Evolutionary conservation across 192 early-diverging fungal species (phyloP), one percentile per base, ranked within the genome.

Genomic region (Entomortierella parvispora): DNA sequence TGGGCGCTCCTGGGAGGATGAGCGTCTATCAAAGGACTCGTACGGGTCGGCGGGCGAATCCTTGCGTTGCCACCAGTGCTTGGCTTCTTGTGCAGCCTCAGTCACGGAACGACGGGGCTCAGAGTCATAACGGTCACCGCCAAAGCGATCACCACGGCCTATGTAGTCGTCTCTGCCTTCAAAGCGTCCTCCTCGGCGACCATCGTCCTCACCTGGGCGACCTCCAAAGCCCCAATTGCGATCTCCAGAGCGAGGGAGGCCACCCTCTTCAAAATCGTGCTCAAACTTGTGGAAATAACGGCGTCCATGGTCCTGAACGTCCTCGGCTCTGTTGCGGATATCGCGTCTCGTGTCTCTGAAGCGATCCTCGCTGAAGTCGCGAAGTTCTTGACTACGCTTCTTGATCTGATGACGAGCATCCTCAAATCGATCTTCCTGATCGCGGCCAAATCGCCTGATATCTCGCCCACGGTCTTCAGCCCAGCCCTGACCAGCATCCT

Each of bases 51-150:
- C 52, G 3, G 66, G 37, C 37, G 37, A 40, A 32, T 31, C 52
- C 55, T 64, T 77, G 31, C 49, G 49, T 8, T 60, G 58, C 74
- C 66, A 68, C 74, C 74, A 68, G 55, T 59, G 29, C 37, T 65
- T 60, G 25, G 65, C 61, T 47, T 77, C 74, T 34, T 49, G 57
- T 17, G 65, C 74, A 17, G 60, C 61, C 55, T 77, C 74, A 10
- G 60, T 62, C 61, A 77, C 66, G 40, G 74, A 77, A 11, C 65
- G 74, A 54, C 56, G 74, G n/a, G 54, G 71, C 22, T 26, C 26
- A 12, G 25, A 42, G 1, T 55, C 63, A 15, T 23, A 51, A 3
- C n/a, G 26, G 42, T 56, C 44, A 37, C 20, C 28, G 25, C 42
- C 12, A 17, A 18, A 56, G 4, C 33, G 32, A 31, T 40, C 50